Percentiles rank a stretch among this genome's conserved stretches.
These are phyloP conservation scores for Sclerotinia subarctica DNA, from an alignment of 2,329 filamentous ascomycete genomes.

Conservation along the genomic window DNA sequence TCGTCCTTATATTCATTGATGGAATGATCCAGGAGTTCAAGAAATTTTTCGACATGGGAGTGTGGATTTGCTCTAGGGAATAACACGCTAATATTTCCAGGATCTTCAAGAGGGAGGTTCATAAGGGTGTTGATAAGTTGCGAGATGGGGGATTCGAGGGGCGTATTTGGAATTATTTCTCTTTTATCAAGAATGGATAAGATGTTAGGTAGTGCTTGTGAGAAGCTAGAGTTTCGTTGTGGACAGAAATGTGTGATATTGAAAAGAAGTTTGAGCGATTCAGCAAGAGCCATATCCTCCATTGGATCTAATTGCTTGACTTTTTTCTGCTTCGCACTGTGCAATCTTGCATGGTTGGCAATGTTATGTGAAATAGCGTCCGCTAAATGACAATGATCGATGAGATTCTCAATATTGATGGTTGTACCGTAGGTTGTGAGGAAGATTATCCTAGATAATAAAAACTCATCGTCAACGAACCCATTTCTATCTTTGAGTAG, in stretches of 20 bases:
- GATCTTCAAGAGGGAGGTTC: conserved; percentile 66
- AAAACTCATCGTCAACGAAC: conserved; percentile 79
- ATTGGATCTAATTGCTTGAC: conserved; percentile 50
- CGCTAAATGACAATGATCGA: conserved; percentile 63
- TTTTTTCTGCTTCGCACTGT: conserved; percentile 39
- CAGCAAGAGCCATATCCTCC: conserved; percentile 75
- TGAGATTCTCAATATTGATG: conserved; percentile 62
- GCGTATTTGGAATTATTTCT: conserved; percentile 56
- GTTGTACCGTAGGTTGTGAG: conserved; percentile 73
- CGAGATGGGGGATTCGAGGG: conserved; percentile 69
- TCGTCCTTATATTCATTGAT: conserved; percentile 60
- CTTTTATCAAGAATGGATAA: conserved; percentile 64
- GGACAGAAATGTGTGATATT: conserved; percentile 78
- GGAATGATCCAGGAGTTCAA: conserved; percentile 66
- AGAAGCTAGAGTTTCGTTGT: conserved; percentile 59
- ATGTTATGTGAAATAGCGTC: conserved; percentile 69
- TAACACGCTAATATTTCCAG: conserved; percentile 47
- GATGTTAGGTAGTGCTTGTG: conserved; percentile 64
- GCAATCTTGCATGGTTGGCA: conserved; percentile 61
- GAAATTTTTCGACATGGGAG: conserved; percentile 60
- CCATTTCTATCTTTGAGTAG: conserved; percentile 62
- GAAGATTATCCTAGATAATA: conserved; percentile 75
- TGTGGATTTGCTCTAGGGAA: conserved; percentile 64
- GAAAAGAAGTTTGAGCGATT: conserved; percentile 85
- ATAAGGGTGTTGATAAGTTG: conserved; percentile 76